Conservation (phyloP, 306 rosid species). For the Bauhinia variegata region DNA sequence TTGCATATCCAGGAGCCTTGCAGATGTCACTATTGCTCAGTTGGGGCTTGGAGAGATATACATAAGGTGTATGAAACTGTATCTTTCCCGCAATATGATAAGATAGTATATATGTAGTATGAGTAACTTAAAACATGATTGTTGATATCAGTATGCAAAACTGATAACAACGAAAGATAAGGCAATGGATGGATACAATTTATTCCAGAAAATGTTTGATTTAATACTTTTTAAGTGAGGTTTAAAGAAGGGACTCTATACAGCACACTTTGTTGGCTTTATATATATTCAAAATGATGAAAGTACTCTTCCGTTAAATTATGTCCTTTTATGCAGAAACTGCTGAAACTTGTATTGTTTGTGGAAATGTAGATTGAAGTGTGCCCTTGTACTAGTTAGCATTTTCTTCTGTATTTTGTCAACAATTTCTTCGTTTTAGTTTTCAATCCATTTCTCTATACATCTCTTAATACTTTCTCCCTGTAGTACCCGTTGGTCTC, state of each 20-base stretch:
- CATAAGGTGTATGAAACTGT: conserved; percentile 24
- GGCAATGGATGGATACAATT: too few species aligned
- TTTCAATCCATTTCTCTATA: neutral
- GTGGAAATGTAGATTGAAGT: neutral
- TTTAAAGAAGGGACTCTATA: too few species aligned
- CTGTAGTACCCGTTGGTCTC: neutral
- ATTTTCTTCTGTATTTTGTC: neutral
- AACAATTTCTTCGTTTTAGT: neutral
- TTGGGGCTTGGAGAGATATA: conserved; percentile 21
- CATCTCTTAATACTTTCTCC: neutral
- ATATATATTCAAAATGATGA: too few species aligned
- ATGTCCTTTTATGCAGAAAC: neutral
- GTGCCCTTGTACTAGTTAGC: neutral
- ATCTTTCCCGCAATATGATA: conserved; percentile 25
- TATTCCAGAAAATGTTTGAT: too few species aligned
- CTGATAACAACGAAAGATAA: conserved; percentile 25
- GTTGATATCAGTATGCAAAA: conserved; percentile 31
- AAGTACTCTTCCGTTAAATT: conserved; percentile 1
- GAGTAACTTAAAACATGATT: conserved; percentile 13
- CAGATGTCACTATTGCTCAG: conserved; percentile 42
- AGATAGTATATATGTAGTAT: conserved; percentile 29
- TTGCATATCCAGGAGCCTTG: too few species aligned
- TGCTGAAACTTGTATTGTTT: neutral
- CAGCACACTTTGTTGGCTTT: too few species aligned
- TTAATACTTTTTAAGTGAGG: too few species aligned